Evolutionary conservation across 495 filamentous ascomycete species (phyloP).

Genomic region (Tuber indicum): DNA sequence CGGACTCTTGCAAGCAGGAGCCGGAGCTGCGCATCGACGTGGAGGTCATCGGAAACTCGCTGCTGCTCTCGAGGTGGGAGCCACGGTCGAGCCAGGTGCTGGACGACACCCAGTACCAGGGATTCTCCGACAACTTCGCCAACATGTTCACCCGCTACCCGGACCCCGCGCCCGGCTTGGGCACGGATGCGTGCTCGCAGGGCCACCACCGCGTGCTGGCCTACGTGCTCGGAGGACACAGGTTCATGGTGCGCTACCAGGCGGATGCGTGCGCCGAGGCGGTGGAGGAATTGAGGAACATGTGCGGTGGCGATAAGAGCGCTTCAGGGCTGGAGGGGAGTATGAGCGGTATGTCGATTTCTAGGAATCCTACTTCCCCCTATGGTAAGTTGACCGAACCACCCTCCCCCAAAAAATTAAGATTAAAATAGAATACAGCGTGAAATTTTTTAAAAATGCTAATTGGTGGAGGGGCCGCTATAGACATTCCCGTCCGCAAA

Average conservation of each 20-base stretch:
- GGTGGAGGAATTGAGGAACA: background rate
- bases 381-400: background rate
- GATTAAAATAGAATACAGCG: background rate
- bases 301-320: background rate
- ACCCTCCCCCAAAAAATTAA: background rate
- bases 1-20: background rate
- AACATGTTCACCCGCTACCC: conserved; percentile 23
- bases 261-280: conserved; percentile 15
- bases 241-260: conserved; percentile 26
- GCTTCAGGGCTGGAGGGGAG: background rate
- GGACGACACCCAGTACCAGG: conserved; percentile 5
- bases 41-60: conserved; percentile 20
- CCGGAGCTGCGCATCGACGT: conserved; percentile 22
- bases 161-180: conserved; percentile 21
- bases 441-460: background rate
- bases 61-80: conserved; percentile 30
- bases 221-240: conserved; percentile 24
- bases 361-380: background rate
- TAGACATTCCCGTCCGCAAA: conserved; percentile 13
- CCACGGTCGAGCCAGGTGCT: conserved; percentile 19
- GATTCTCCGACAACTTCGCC: conserved; percentile 30
- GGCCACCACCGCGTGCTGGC: conserved; percentile 25
- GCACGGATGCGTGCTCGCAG: conserved; percentile 28
- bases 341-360: background rate
- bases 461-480: background rate